Evolutionary conservation across 768 basidiomycete species (phyloP).

Genomic region (Coprinopsis strossmayeri): DNA sequence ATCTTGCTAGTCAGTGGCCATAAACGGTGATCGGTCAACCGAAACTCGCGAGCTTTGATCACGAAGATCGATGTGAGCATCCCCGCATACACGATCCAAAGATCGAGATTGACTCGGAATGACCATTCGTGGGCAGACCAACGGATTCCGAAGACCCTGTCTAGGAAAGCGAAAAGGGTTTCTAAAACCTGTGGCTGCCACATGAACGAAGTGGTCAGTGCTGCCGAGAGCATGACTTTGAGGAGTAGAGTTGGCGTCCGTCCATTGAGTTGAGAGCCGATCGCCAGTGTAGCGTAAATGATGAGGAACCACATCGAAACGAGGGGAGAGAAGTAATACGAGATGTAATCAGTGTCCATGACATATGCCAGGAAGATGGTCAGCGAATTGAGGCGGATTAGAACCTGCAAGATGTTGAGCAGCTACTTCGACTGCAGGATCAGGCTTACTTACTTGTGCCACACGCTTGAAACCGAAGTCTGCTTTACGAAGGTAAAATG

Average conservation of each 20-base stretch:
- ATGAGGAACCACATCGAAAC: constrained; percentile 89
- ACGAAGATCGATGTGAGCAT: constrained; percentile 71
- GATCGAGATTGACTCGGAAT: constrained; percentile 84
- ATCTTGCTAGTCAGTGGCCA: constrained; percentile 54
- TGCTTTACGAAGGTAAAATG: constrained; percentile 83
- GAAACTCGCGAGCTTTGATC: constrained; percentile 70
- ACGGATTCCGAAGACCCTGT: constrained; percentile 60
- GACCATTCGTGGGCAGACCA: constrained; percentile 88
- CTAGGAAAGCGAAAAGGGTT: constrained; percentile 54
- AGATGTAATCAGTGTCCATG: constrained; percentile 90
- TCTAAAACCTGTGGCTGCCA: constrained; percentile 56
- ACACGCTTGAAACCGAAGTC: constrained; percentile 79
- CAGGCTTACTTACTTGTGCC: constrained; percentile 43
- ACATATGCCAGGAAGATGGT: constrained; percentile 79
- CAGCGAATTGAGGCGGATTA: constrained; percentile 79
- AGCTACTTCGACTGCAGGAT: neutral
- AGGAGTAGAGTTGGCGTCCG: constrained; percentile 54
- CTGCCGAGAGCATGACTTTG: constrained; percentile 67
- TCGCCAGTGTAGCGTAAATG: constrained; percentile 73
- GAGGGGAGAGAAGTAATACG: constrained; percentile 86
- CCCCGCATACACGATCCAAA: constrained; percentile 84
- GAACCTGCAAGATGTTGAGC: constrained; percentile 34
- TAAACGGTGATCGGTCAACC: constrained; percentile 58
- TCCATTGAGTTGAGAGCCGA: constrained; percentile 71
- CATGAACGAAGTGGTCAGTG: constrained; percentile 61